Evolutionary conservation across 1,284 basidiomycete genomes (phyloP).

Genomic region (Fomitopsis pinicola): DNA sequence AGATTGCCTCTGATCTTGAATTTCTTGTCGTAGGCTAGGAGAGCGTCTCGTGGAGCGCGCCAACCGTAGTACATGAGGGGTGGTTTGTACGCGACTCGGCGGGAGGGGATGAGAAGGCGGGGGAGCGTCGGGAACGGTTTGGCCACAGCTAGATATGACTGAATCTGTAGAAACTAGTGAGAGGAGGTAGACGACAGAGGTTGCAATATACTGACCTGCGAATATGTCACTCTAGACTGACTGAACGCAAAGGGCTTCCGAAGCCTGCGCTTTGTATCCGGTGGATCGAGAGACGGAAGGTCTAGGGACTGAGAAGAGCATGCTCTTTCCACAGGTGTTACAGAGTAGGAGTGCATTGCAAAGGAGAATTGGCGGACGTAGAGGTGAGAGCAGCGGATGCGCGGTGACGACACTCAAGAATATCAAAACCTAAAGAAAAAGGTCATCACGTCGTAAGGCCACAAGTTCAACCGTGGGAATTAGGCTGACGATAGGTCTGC

Average conservation of each 20-base stretch:
- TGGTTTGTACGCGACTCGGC: not conserved
- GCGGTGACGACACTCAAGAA: too few relatives aligned
- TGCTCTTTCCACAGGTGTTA: not conserved
- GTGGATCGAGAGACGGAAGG: too few relatives aligned
- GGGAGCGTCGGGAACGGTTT: not conserved
- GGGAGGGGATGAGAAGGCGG: not conserved
- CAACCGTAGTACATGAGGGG: not conserved
- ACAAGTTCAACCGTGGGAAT: too few relatives aligned
- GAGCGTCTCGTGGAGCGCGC: not conserved
- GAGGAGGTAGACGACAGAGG: not conserved
- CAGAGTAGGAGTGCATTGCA: not conserved
- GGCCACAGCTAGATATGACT: not conserved
- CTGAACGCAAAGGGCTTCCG: not conserved
- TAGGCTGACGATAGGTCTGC: too few relatives aligned
- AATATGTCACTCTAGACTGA: not conserved
- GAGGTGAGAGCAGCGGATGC: not conserved
- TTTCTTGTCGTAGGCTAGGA: not conserved
- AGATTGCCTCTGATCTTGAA: not conserved
- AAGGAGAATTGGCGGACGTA: too few relatives aligned
- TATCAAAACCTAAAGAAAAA: too few relatives aligned
- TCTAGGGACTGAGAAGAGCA: too few relatives aligned
- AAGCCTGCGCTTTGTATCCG: too few relatives aligned
- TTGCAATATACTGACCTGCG: not conserved
- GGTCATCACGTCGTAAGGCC: too few relatives aligned
- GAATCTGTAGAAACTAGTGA: not conserved